Percentiles rank a stretch among this genome's conserved stretches.
Evolutionary conservation across 257 asterid genomes (phyloP).

Genomic region (Ilex aquifolium): DNA sequence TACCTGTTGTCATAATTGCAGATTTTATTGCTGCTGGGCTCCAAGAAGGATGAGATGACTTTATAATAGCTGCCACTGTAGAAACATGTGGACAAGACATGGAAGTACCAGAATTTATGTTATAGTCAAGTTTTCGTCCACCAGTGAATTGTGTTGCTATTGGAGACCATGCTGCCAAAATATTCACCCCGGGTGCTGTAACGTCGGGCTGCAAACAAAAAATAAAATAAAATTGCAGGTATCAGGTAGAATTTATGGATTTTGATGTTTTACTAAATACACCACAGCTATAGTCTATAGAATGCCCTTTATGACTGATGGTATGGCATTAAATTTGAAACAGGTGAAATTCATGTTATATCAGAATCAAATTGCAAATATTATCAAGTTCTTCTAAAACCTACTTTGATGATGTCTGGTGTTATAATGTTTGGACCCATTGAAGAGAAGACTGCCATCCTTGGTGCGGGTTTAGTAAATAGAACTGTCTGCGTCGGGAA

Average conservation of each 20-base stretch:
- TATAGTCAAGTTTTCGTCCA: constrained; percentile 35
- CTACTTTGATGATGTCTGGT: constrained; percentile 54
- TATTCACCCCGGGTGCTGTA: constrained; percentile 54
- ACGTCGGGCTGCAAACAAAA: constrained; percentile 46
- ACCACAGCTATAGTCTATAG: background rate
- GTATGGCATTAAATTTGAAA: too few relatives aligned
- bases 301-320: background rate
- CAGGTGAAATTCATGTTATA: constrained; percentile 1
- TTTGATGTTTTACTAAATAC: constrained; percentile 5
- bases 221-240: constrained; percentile 7
- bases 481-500: constrained; percentile 25
- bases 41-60: constrained; percentile 52
- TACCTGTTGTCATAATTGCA: constrained; percentile 67
- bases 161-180: constrained; percentile 70
- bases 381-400: background rate
- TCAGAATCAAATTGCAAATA: background rate
- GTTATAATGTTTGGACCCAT: constrained; percentile 52
- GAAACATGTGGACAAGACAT: constrained; percentile 66
- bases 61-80: constrained; percentile 50
- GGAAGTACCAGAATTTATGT: constrained; percentile 58
- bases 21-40: constrained; percentile 63
- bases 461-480: constrained; percentile 41
- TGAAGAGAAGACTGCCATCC: constrained; percentile 47
- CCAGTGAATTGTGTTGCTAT: constrained; percentile 26
- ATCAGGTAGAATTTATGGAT: background rate